Base-by-base conservation (phyloP, 805 yeast genomes). In the Yamadazyma laniorum region DNA sequence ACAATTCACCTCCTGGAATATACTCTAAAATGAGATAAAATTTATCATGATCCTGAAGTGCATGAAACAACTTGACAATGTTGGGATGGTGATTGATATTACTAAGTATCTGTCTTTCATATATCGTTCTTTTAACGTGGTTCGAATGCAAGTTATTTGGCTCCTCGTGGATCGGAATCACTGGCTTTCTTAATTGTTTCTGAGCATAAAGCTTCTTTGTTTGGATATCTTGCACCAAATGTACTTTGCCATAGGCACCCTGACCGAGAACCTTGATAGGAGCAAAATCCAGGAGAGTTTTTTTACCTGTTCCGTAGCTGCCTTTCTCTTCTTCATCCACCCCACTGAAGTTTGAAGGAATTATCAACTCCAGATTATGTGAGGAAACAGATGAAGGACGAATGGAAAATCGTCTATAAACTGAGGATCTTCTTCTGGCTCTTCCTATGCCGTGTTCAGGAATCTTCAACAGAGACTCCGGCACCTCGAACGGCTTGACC, bases 201-300 rank as follows among this genome's bases (percentile, higher is more conserved):
- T 63, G 73, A 12, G 74, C 74, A 49, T 59, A 68, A 21, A 68
- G 50, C 44, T 56, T 58, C 6, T 69, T 67, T 6, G 63, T 63
- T 14, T 56, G 29, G 22, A 48, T 46, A 44, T 68, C 74, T 27
- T 65, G 53, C 9, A 68, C 74, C 38, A 68, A 51, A 28, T 64
- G 56, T 15, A 68, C 74, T 37, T 68, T 68, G 3, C 74, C 74
- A 45, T 65, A 68, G 7, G 71, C 62, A 5, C 74, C 74, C 47
- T 61, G 60, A 21, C 74, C 74, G 42, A 68, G 52, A 5, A 68
- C 74, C 41, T 63, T 66, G 25, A 68, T 50, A 4, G 72, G 71
- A 34, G 55, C 61, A 40, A 68, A 68, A 43, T 68, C 74, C 1
- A 58, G 43, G 18, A 65, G 49, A 35, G 51, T 52, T 16, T 36